Conservation (phyloP, 768 basidiomycete genomes). For the Goffeauzyma gilvescens region DNA sequence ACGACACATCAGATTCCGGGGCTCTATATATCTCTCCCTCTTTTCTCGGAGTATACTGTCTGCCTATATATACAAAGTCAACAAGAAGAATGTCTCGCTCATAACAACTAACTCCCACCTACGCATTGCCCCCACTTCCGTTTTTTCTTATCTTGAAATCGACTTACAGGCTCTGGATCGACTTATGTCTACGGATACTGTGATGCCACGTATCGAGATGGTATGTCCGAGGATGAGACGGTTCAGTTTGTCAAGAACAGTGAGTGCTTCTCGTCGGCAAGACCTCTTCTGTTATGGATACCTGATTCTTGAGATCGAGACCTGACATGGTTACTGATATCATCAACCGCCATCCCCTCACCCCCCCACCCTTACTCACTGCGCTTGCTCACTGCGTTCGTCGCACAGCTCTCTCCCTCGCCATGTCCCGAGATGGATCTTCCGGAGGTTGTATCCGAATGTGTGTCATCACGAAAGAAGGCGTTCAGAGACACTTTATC, state of each 20-base stretch:
- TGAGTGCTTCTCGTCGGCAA: conserved; percentile 35
- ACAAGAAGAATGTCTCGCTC: no score
- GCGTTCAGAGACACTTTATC: conserved; percentile 78
- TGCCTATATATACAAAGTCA: no score
- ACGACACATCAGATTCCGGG: no score
- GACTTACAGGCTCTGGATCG: conserved; percentile 59
- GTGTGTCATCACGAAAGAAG: conserved; percentile 85
- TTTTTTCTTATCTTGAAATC: not conserved
- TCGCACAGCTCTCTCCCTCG: conserved; percentile 70
- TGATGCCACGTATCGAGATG: conserved; percentile 89
- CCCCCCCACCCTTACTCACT: not conserved
- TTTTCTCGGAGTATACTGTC: no score
- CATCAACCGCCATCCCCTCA: not conserved
- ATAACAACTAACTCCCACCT: no score
- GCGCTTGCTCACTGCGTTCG: no score
- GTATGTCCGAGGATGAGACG: conserved; percentile 75
- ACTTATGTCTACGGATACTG: conserved; percentile 98
- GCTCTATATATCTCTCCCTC: no score
- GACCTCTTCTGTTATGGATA: not conserved
- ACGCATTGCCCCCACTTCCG: not conserved
- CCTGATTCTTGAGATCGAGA: no score
- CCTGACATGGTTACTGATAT: not conserved
- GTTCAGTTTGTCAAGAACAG: conserved; percentile 90
- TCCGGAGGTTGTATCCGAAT: conserved; percentile 95
- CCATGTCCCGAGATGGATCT: conserved; percentile 94